Conservation (phyloP, 768 basidiomycete species). For the Rhizopogon vulgaris region DNA sequence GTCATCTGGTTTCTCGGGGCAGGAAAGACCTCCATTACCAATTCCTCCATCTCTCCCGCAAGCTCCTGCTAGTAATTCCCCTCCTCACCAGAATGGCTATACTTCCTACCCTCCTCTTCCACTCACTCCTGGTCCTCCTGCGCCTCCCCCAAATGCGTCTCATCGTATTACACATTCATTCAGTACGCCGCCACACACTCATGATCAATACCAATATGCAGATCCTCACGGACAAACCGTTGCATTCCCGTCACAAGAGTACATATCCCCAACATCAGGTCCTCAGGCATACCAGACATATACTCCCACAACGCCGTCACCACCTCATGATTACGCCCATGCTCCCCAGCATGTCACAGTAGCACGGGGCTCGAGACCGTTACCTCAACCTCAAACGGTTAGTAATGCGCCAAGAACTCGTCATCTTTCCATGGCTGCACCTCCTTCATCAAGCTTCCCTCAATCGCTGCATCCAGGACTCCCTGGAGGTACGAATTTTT, state of each 20-base stretch:
- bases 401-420: constrained; percentile 25
- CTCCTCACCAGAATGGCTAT: constrained; percentile 13
- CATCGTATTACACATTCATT: constrained; percentile 23
- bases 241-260: constrained; percentile 17
- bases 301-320: constrained; percentile 16
- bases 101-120: constrained; percentile 9
- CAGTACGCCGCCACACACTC: constrained; percentile 19
- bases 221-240: constrained; percentile 15
- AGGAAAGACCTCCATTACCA: constrained; percentile 37
- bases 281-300: constrained; percentile 19
- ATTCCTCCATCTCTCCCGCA: constrained; percentile 16
- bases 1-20: constrained; percentile 23
- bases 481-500: constrained; percentile 9
- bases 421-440: constrained; percentile 21
- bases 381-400: constrained; percentile 19
- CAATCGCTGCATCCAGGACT: constrained; percentile 14
- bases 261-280: constrained; percentile 15
- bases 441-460: constrained; percentile 26
- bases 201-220: constrained; percentile 16
- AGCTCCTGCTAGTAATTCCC: constrained; percentile 11
- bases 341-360: constrained; percentile 1
- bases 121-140: constrained; percentile 7
- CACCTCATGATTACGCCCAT: constrained; percentile 15
- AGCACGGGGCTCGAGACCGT: constrained; percentile 21
- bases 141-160: constrained; percentile 11